Base-by-base conservation (phyloP, 495 filamentous ascomycete genomes). In the Trypethelium eluteriae region DNA sequence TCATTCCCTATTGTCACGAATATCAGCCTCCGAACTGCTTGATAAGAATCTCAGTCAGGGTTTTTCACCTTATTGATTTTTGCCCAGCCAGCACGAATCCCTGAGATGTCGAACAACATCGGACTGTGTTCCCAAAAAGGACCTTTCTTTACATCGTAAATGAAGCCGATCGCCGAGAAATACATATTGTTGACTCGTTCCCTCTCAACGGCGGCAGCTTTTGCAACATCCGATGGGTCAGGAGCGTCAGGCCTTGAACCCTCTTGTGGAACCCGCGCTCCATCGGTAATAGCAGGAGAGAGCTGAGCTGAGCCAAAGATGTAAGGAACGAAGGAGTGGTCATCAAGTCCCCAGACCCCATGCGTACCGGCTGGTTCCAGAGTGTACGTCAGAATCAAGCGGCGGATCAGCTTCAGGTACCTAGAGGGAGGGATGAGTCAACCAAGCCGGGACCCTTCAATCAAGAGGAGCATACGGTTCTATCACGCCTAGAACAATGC, bases 51-150 rank as follows among this genome's bases (percentile, higher is more conserved):
- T 74, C 5, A 49, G 35, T 56, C 35, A 56, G 6, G 0, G 2
- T 12, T 36, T 64, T 62, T 66, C 74, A 89, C 89, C 84, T 97
- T 98, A 76, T 98, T 98, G 69, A 99, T 96, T 79, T 99, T 99
- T 36, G 87, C 94, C 94, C 94, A 99, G 39, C 94, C 95, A 64
- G 88, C 84, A 66, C 82, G 85, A 66, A 99, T 86, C 18, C 94
- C 94, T 3, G 89, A 93, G 39, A 99, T 92, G 77, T 99, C 95
- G 73, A 86, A 99, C 18, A 99, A 81, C 73, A 96, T 93, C 2
- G 92, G 95, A 66, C 90, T 95, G 73, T 99, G 94, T 71, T 98
- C 94, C 95, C 94, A 98, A 76, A 99, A 99, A 1, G 95, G 94
- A 0, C 94, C 94, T 64, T 81, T 91, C 75, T 99, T 99, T 63